Conservation (phyloP, 176 grass and related monocot species). For the Melocanna baccifera region DNA sequence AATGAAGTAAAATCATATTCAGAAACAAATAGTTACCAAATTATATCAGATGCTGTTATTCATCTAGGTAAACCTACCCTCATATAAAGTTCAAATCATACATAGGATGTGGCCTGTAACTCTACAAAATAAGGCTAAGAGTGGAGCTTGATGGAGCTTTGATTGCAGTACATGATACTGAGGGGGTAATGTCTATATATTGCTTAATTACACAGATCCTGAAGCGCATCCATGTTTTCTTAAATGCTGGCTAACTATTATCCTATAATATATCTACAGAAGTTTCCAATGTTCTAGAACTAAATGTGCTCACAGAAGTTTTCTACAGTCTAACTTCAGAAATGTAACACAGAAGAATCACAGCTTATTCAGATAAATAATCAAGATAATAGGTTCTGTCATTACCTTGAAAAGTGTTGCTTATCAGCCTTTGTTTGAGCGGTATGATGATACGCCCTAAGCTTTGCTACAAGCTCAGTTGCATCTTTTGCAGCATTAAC, state of each 20-base stretch:
- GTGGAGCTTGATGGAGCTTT: background rate
- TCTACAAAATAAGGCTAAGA: background rate
- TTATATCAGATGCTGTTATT: background rate
- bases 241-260: background rate
- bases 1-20: background rate
- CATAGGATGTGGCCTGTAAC: background rate
- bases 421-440: slow-evolving; percentile 90
- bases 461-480: slow-evolving; percentile 84
- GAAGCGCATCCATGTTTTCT: background rate
- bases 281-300: background rate
- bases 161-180: background rate
- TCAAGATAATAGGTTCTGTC: background rate
- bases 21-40: background rate
- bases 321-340: background rate
- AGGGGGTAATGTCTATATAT: background rate
- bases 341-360: background rate
- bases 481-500: slow-evolving; percentile 93
- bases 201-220: background rate
- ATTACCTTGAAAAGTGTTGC: slow-evolving; percentile 83
- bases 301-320: background rate
- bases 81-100: background rate
- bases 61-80: background rate
- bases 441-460: slow-evolving; percentile 85
- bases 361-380: background rate
- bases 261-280: background rate